Evolutionary conservation across 2,329 filamentous ascomycete genomes (phyloP).

Genomic region (Diaporthe sp.): DNA sequence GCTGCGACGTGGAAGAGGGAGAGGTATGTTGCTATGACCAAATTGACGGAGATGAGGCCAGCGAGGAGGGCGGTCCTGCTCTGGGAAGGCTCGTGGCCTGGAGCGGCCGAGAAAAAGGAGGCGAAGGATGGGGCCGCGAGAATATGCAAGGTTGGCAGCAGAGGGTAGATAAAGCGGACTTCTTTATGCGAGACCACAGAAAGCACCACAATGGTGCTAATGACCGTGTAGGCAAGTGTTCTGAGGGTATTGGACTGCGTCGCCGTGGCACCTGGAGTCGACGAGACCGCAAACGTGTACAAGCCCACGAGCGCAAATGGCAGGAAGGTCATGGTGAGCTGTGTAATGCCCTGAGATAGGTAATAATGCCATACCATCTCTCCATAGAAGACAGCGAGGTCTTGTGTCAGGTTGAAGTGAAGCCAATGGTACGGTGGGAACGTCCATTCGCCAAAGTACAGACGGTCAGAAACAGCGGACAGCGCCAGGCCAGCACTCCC

Average conservation of each 20-base stretch:
- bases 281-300: constrained; percentile 61
- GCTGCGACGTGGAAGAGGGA: constrained; percentile 85
- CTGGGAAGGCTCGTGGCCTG: constrained; percentile 47
- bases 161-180: constrained; percentile 94
- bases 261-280: constrained; percentile 52
- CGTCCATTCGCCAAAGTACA: constrained; percentile 88
- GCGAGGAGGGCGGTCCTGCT: constrained; percentile 69
- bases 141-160: constrained; percentile 88
- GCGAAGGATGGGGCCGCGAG: constrained; percentile 78
- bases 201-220: constrained; percentile 73
- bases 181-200: constrained; percentile 95
- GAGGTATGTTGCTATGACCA: constrained; percentile 80
- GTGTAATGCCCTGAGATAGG: constrained; percentile 87
- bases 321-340: constrained; percentile 86
- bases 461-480: constrained; percentile 78
- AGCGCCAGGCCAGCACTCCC: constrained; percentile 72
- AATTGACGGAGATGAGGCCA: constrained; percentile 74
- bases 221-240: constrained; percentile 70
- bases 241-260: constrained; percentile 61
- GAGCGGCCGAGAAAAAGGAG: constrained; percentile 69
- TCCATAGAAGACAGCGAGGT: constrained; percentile 93
- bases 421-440: constrained; percentile 91
- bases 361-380: constrained; percentile 94
- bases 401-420: constrained; percentile 90
- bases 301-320: constrained; percentile 81